Evolutionary conservation across 108 stramenopile genomes (phyloP), one percentile per base, ranked within the genome.

Genomic region (Asterionellopsis glacialis): DNA sequence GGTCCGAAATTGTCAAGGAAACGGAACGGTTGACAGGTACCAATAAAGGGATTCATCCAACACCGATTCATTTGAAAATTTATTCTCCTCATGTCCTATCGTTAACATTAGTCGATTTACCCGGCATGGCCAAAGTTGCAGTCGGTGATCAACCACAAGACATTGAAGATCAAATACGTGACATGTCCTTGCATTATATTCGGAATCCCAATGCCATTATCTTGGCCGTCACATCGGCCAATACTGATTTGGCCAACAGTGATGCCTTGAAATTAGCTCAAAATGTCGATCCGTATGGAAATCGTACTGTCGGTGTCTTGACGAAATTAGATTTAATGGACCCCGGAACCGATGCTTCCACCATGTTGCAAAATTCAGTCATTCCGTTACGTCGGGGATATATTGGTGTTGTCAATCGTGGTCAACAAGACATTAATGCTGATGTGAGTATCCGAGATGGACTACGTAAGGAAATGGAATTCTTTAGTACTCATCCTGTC

Each of bases 251-350:
- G 42, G 97, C 97, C 45, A 99, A 97, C 67, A 90, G 87, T 53
- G 99, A 98, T 65, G 97, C 97, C 3, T 59, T 99, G 51, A 92
- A 95, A 66, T 62, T 99, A 64, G 99, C 99, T 10, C 75, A 94
- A 52, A 80, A 81, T 9, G 94, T 90, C 21, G 97, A 96, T 65
- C 95, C 95, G 0, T 62, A 74, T 51, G 95, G 95, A 9, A 94
- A 90, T 63, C 77, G 99, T 16, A 99, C 99, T 9, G 87, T 99
- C 59, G 99, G 99, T 9, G 97, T 99, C 6, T 63, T 99, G 24
- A 99, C 97, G 23, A 99, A 99, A 75, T 65, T 97, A 13, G 99
- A 99, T 73, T 75, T 98, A 44, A 96, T 99, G 96, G 99, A 98
- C 76, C 91, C 90, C n/a, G 97, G 97, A 25, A 97, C 96, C 40